A percentile compares a stretch with the other conserved stretches of the same genome.
These are phyloP conservation scores for Cardamine resedifolia DNA, from an alignment of 345 rosid species.

Conservation along the genomic window DNA sequence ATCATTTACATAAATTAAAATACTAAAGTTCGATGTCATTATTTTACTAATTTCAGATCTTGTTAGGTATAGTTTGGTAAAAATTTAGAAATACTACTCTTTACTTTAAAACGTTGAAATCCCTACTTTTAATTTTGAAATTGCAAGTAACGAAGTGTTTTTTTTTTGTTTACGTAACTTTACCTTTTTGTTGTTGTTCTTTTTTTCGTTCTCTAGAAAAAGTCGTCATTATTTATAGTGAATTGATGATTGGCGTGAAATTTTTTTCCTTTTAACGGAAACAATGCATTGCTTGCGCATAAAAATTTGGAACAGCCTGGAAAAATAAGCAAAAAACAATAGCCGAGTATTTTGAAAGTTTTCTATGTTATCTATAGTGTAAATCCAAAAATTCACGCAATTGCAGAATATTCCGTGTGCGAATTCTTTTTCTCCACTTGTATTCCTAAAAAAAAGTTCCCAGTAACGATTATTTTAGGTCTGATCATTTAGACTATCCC, in stretches of 20 bases:
- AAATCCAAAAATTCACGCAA: not conserved
- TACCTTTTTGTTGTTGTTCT: no score
- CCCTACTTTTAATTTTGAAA: not conserved
- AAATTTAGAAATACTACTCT: not conserved
- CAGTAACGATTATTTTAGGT: not conserved
- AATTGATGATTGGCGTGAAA: conserved; percentile 13
- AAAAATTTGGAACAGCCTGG: conserved; percentile 1
- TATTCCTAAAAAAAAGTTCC: not conserved
- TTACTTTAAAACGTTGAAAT: not conserved
- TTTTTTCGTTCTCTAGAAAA: not conserved
- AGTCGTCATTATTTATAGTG: not conserved
- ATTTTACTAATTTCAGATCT: not conserved
- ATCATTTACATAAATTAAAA: not conserved
- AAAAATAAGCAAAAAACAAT: not conserved
- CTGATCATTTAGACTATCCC: conserved; percentile 17
- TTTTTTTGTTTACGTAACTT: not conserved
- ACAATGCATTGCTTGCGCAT: conserved; percentile 12
- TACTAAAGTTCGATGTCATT: not conserved
- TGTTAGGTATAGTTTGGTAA: not conserved
- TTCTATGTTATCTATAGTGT: not conserved
- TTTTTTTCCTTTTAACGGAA: not conserved
- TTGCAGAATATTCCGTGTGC: not conserved
- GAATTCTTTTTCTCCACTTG: not conserved
- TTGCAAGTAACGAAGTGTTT: not conserved
- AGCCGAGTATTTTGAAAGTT: not conserved